These are phyloP conservation scores for Juncus inflexus DNA, from an alignment of 176 grass and related monocot species.

Conservation along the genomic window DNA sequence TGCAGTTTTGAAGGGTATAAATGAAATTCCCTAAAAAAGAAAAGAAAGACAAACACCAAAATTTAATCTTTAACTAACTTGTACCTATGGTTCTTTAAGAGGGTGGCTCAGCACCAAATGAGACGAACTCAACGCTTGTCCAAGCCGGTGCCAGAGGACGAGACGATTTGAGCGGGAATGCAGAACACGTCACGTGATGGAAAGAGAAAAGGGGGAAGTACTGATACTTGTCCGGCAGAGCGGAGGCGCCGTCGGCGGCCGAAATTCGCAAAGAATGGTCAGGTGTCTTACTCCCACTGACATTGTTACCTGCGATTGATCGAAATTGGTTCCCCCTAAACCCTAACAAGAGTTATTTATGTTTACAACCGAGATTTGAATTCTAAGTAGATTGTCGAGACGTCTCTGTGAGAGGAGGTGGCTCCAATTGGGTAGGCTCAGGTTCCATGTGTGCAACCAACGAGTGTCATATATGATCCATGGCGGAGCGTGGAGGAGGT, in stretches of 20 bases:
- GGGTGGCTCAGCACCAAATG: slow-evolving; percentile 89
- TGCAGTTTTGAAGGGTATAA: no score
- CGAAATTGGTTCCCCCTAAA: slow-evolving; percentile 6
- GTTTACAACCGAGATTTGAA: no score
- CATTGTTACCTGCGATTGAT: slow-evolving; percentile 16
- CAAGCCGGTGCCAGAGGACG: slow-evolving; percentile 68
- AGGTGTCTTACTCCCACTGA: slow-evolving; percentile 54
- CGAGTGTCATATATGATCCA: no score
- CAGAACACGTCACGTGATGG: slow-evolving; percentile 43
- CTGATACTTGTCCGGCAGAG: slow-evolving; percentile 43
- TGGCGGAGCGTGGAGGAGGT: no score
- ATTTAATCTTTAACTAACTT: slow-evolving; percentile 18
- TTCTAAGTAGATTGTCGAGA: no score
- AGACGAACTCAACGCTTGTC: slow-evolving; percentile 51
- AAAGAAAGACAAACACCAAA: slow-evolving; percentile 5
- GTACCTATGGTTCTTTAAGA: slow-evolving; percentile 94
- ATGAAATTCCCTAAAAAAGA: no score
- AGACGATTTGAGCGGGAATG: slow-evolving; percentile 75
- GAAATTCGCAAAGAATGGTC: slow-evolving; percentile 76
- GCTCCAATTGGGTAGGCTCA: no score
- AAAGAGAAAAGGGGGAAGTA: slow-evolving; percentile 85
- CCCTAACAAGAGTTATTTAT: no score
- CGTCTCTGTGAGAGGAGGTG: no score
- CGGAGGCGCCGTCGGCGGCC: no score
- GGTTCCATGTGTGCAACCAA: no score